These are phyloP conservation scores for Penicillium waksmanii DNA, from an alignment of 495 filamentous ascomycete genomes.

Conservation along the genomic window DNA sequence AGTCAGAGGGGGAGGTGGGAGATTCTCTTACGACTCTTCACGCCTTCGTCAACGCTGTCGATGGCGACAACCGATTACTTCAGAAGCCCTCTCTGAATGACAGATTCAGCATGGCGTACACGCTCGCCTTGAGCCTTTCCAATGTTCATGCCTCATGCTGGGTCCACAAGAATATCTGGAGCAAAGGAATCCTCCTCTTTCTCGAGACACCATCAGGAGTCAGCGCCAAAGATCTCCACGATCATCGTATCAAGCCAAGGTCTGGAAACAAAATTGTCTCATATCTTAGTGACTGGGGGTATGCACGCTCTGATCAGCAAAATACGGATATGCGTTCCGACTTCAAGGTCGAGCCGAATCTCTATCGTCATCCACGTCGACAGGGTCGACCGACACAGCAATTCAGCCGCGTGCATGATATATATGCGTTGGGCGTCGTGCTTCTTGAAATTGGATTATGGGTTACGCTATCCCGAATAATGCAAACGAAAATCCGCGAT, in stretches of 20 bases:
- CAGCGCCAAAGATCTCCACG: constrained; percentile 8
- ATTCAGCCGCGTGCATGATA: constrained; percentile 39
- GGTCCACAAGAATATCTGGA: constrained; percentile 37
- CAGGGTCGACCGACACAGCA: constrained; percentile 23
- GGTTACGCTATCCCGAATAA: constrained; percentile 26
- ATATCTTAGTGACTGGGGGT: constrained; percentile 29
- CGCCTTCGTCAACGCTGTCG: constrained; percentile 22
- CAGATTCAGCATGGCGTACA: constrained; percentile 30
- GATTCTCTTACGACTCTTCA: constrained; percentile 22
- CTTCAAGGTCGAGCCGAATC: constrained; percentile 24
- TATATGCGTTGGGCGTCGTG: constrained; percentile 43
- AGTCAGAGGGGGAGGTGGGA: constrained; percentile 5
- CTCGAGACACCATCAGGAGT: constrained; percentile 13
- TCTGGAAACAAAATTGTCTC: constrained; percentile 14
- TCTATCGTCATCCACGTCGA: constrained; percentile 37
- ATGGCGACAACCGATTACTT: constrained; percentile 14
- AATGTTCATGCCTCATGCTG: constrained; percentile 30
- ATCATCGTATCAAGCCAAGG: constrained; percentile 10
- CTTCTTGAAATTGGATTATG: constrained; percentile 45
- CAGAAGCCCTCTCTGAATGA: constrained; percentile 24
- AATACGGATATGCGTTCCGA: constrained; percentile 23
- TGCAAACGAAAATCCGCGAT: constrained; percentile 20
- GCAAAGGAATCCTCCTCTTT: constrained; percentile 31
- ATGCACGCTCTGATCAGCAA: constrained; percentile 23
- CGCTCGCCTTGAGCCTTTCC: constrained; percentile 24